Conservation (phyloP, 495 filamentous ascomycete species). For the Talaromyces proteolyticus region DNA sequence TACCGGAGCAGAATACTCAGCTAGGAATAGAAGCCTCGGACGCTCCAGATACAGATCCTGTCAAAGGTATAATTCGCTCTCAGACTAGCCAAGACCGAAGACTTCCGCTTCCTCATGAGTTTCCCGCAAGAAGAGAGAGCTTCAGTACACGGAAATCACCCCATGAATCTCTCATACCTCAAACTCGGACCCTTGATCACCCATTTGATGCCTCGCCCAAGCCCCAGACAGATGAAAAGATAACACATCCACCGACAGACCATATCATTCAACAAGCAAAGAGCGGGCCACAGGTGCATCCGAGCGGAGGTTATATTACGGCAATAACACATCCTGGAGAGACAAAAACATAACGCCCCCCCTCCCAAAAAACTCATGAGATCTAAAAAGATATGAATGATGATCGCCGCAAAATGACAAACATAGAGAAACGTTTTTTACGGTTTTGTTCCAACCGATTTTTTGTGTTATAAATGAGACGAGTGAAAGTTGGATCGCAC, state of each 20-base stretch:
- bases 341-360: not conserved
- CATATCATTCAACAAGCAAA: slow-evolving; percentile 2
- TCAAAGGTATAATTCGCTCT: slow-evolving; percentile 5
- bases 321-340: slow-evolving; percentile 3
- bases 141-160: not conserved
- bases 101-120: slow-evolving; percentile 5
- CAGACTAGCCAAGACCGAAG: slow-evolving; percentile 3
- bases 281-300: not conserved
- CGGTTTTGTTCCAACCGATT: too few relatives aligned
- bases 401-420: not conserved
- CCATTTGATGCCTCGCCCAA: not conserved
- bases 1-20: not conserved
- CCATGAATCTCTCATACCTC: not conserved
- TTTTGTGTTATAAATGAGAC: too few relatives aligned
- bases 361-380: not conserved
- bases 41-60: slow-evolving; percentile 5
- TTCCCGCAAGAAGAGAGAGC: not conserved
- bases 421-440: too few relatives aligned
- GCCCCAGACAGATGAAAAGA: not conserved
- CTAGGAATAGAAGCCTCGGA: not conserved
- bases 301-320: slow-evolving; percentile 1
- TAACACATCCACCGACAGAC: not conserved
- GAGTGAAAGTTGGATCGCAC: too few relatives aligned
- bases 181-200: not conserved
- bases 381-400: not conserved